Base-by-base conservation (phyloP, 176 grass and related monocot genomes). In the Eremochloa ophiuroides region DNA sequence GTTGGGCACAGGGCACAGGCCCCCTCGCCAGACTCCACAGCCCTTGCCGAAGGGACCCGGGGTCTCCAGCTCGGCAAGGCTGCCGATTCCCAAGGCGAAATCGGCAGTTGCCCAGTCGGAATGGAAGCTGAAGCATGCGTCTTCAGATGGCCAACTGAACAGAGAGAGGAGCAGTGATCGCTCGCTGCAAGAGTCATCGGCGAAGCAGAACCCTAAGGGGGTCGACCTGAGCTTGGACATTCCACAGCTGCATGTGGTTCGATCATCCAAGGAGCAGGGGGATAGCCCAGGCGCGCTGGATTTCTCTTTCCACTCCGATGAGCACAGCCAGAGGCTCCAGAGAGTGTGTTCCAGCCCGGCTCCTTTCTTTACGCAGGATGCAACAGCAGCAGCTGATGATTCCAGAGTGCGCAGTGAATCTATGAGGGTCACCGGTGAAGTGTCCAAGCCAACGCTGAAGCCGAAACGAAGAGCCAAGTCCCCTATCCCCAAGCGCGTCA, bases 251-350 rank as follows among this genome's bases (percentile, higher is more conserved):
- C 70, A 6, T 60, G 15, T 56, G 4, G n/a, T 71, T 44, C 71
- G 9, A 66, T n/a, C 5, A 34, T 8, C 35, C 15, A 26, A 48
- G 7, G 34, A 71, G 42, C 22, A 48, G 7, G 34, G 64, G 42
- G 79, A 66, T 17, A 69, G 60, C 68, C 15, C 74, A 3, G 48
- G 12, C 46, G n/a, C 27, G 20, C 74, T 61, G 67, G 83, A 90
- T 7, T 91, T 91, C 86, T 88, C 85, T 3, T 88, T 91, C 86
- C 89, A 87, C 66, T 85, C 89, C 0, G 84, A 93, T 7, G 87
- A 93, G 83, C 87, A 86, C 25, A 91, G 82, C 78, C 51, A 75
- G 73, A 77, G 13, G 48, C 37, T 91, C 33, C 86, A 85, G 85
- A 85, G 78, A 77, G 47, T 85, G 10, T 88, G 85, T 3, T 91